These are phyloP conservation scores for Magnolia changhungtana DNA, from an alignment of 164 flowering plant species.

Conservation along the genomic window DNA sequence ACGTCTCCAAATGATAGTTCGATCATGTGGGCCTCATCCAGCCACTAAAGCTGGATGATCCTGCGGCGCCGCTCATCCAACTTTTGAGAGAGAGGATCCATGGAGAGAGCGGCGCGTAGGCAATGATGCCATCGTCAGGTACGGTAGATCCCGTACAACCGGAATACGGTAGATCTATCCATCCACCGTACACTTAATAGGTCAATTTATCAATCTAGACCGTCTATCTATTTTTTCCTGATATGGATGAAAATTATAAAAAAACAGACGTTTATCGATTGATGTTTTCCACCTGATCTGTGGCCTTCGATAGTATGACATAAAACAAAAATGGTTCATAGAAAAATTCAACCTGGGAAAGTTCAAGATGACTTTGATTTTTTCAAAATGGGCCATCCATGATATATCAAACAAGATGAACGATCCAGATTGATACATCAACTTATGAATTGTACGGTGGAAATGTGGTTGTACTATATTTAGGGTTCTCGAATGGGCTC, in stretches of 20 bases:
- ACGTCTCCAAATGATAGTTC: background rate
- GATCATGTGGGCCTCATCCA: background rate
- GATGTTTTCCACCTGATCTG: background rate
- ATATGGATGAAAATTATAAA: too few species aligned
- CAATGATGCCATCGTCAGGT: constrained; percentile 6
- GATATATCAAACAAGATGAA: background rate
- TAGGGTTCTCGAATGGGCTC: background rate
- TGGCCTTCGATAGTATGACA: background rate
- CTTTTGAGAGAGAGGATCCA: background rate
- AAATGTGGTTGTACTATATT: background rate
- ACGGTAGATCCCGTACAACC: background rate
- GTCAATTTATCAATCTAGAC: background rate
- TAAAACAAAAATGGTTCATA: too few species aligned
- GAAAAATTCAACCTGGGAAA: too few species aligned
- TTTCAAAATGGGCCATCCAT: background rate
- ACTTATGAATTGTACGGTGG: background rate
- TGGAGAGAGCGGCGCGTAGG: background rate
- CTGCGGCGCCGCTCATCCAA: background rate
- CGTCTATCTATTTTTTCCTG: background rate
- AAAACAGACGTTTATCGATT: too few species aligned
- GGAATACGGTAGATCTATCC: background rate
- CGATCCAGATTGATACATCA: background rate
- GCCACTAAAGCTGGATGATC: background rate
- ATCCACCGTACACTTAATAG: background rate
- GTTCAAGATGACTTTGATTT: too few species aligned